Percentiles rank a stretch among this genome's conserved stretches.
Evolutionary conservation across 805 yeast genomes (phyloP).

Genomic region (Candida ovalis): DNA sequence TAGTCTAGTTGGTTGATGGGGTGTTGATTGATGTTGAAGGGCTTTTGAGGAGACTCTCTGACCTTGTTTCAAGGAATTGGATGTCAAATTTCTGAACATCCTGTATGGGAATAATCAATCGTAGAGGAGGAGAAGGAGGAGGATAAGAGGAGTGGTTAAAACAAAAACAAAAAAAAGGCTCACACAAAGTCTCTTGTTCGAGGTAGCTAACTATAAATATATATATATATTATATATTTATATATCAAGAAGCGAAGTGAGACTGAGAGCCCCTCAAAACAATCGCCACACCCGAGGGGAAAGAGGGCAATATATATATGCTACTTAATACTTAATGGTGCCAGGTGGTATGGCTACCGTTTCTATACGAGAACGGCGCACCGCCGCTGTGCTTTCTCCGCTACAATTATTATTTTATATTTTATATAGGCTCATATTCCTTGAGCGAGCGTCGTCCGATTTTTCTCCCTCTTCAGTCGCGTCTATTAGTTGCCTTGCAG

Average conservation of each 20-base stretch:
- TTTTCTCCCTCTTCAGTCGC: not conserved
- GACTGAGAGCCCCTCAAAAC: too few relatives aligned
- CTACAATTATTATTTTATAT: too few relatives aligned
- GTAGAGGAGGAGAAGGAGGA: too few relatives aligned
- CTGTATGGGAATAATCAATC: not conserved
- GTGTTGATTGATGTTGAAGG: slow-evolving; percentile 26
- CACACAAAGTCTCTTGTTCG: too few relatives aligned
- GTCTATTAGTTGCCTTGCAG: not conserved
- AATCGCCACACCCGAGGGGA: not conserved
- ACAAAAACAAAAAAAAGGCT: too few relatives aligned
- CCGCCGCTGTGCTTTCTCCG: not conserved
- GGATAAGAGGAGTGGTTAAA: too few relatives aligned
- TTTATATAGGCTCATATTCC: too few relatives aligned
- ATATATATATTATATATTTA: too few relatives aligned
- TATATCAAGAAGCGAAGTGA: too few relatives aligned
- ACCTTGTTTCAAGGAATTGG: slow-evolving; percentile 29
- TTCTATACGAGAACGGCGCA: not conserved
- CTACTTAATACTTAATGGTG: not conserved
- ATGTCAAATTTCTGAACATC: slow-evolving; percentile 31
- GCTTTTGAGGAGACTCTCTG: slow-evolving; percentile 32
- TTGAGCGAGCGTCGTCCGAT: not conserved
- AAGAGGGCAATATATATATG: not conserved
- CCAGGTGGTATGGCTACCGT: not conserved
- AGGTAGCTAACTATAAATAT: too few relatives aligned
- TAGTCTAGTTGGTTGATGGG: slow-evolving; percentile 22